Base-by-base conservation (phyloP, 2,329 filamentous ascomycete genomes). In the Xylaria sp. region DNA sequence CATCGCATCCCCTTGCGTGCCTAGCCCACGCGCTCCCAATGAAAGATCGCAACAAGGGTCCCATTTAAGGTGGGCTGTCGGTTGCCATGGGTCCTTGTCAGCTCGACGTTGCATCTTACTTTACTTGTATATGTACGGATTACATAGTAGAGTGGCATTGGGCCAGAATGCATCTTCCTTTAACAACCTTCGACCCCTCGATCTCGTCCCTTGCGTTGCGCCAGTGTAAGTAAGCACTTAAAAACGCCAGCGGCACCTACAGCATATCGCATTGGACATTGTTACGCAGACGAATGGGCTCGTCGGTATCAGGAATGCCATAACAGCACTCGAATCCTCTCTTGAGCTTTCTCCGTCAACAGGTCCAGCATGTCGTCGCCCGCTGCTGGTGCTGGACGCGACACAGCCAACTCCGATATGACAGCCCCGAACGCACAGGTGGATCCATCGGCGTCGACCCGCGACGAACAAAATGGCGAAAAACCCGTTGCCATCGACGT, bases 41-140 rank as follows among this genome's bases (percentile, higher is more conserved):
- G 56, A 56, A 56, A 50, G 58, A 52, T 55, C 52, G 42, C 48
- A 50, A 26, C 52, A 44, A 56, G 55, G 56, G 50, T 49, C 48
- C n/a, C 40, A 22, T 44, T 26, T 44, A 48, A 52, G 13, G 42
- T 53, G 40, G 54, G 55, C 56, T 44, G 47, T 43, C 56, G 52
- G 55, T 39, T 58, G 52, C 48, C 53, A 48, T 61, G 54, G 56
- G 59, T 50, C 58, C 58, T 38, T 29, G 58, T 59, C 50, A 52
- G 48, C 48, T 48, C 52, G 48, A 58, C 48, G 58, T 60, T 54
- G 48, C 55, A 60, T 58, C 46, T 57, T 57, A 50, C 51, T 46
- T 39, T 54, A 48, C 48, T 43, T 47, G 17, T 29, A 46, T 20
- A 38, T 26, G 51, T 50, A 52, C 19, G n/a, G n/a, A n/a, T n/a